phyloP scores from a whole-genome alignment of 2,329 filamentous ascomycete genomes.

The Exophiala lecanii-corni region DNA sequence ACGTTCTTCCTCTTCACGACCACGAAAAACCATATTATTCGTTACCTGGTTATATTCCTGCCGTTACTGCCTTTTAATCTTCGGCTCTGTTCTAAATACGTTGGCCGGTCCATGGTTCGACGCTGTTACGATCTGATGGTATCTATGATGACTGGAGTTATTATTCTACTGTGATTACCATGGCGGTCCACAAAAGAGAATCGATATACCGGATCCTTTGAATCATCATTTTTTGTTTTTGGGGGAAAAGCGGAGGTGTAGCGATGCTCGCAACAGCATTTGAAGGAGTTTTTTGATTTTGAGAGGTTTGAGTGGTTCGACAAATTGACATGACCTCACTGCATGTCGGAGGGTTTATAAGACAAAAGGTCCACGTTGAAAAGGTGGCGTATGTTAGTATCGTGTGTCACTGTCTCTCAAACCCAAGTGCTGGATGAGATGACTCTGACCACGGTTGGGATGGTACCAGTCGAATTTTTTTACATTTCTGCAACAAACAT shows the following conservation, averaged over 20 bases:
- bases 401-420: not conserved
- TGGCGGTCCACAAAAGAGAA: conserved; percentile 13
- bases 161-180: conserved; percentile 13
- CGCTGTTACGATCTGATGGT: conserved; percentile 20
- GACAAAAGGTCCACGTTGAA: no score
- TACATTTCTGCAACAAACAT: no score
- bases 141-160: conserved; percentile 12
- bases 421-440: conserved; percentile 4
- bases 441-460: not conserved
- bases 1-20: conserved; percentile 25
- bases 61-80: conserved; percentile 25
- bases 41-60: conserved; percentile 15
- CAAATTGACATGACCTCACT: no score
- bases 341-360: no score
- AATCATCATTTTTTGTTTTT: no score
- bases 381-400: no score
- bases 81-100: conserved; percentile 13
- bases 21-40: conserved; percentile 22
- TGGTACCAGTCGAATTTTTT: not conserved
- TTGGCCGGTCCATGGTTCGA: conserved; percentile 15
- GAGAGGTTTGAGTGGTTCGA: conserved; percentile 2
- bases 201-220: no score
- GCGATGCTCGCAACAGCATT: not conserved
- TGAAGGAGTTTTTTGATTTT: conserved; percentile 5
- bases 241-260: no score